Conservation (phyloP, 2,329 filamentous ascomycete genomes). For the Colletotrichum tanaceti region DNA sequence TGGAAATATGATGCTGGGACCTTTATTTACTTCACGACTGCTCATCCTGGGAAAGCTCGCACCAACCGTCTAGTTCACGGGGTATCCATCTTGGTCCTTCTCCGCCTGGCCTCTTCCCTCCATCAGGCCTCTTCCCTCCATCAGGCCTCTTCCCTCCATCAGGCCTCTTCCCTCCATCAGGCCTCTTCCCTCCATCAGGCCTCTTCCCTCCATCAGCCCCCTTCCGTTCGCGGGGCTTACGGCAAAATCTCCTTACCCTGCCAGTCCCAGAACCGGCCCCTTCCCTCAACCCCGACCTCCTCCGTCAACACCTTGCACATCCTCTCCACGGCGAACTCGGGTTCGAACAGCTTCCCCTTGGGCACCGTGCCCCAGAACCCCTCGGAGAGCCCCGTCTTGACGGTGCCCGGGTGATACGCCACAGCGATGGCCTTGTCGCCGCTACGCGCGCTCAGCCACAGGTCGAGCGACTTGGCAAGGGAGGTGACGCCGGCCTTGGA, state of each 20-base stretch:
- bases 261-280: conserved; percentile 78
- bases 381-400: conserved; percentile 77
- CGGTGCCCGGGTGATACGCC: conserved; percentile 82
- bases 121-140: background rate
- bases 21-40: background rate
- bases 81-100: background rate
- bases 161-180: background rate
- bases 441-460: conserved; percentile 68
- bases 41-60: background rate
- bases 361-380: conserved; percentile 77
- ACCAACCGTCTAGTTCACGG: too few species aligned
- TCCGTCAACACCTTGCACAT: conserved; percentile 69
- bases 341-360: conserved; percentile 71
- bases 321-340: conserved; percentile 73
- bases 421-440: conserved; percentile 74
- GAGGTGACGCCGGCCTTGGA: conserved; percentile 81
- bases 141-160: background rate
- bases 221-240: conserved; percentile 48
- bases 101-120: background rate
- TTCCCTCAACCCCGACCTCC: conserved; percentile 60
- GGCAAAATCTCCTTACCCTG: conserved; percentile 72
- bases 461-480: conserved; percentile 77
- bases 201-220: background rate
- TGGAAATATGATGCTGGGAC: conserved; percentile 3
- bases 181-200: background rate